A percentile compares a stretch with the other conserved stretches of the same genome.
Conservation (phyloP, 805 yeast species). For the Candida quercuum region DNA sequence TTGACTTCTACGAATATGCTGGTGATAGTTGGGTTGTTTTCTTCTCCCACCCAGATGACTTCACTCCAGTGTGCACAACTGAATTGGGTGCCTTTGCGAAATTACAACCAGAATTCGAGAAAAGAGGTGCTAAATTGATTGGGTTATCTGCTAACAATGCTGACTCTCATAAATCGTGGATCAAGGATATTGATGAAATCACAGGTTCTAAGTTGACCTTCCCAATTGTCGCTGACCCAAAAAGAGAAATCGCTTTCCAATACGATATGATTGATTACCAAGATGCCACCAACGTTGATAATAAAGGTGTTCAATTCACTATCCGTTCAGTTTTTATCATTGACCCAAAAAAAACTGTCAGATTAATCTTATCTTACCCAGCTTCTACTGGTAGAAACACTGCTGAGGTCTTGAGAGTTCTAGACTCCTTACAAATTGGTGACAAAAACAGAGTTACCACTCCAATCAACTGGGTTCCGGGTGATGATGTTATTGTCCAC, state of each 20-base stretch:
- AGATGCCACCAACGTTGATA: constrained; percentile 62
- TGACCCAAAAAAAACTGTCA: constrained; percentile 59
- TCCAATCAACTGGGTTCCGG: constrained; percentile 70
- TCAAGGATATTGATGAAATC: constrained; percentile 65
- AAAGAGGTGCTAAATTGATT: constrained; percentile 59
- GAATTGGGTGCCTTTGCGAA: constrained; percentile 74
- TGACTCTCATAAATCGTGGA: constrained; percentile 61
- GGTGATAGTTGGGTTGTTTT: constrained; percentile 61
- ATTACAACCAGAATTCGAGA: constrained; percentile 62
- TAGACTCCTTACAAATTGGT: constrained; percentile 64
- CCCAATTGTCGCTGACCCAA: constrained; percentile 67
- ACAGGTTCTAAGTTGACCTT: constrained; percentile 52
- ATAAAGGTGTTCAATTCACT: constrained; percentile 60
- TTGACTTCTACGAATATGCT: constrained; percentile 58
- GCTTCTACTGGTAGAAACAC: constrained; percentile 75
- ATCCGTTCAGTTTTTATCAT: constrained; percentile 69
- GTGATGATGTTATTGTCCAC: constrained; percentile 69
- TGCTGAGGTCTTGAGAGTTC: constrained; percentile 64
- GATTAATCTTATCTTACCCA: constrained; percentile 63
- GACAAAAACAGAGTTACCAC: constrained; percentile 60
- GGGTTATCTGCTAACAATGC: constrained; percentile 64
- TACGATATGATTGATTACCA: constrained; percentile 71
- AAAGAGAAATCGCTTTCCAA: constrained; percentile 51
- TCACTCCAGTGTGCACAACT: constrained; percentile 77
- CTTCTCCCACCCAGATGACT: constrained; percentile 75